phyloP scores from a whole-genome alignment of 164 flowering plant species.

The Aristolochia californica region DNA sequence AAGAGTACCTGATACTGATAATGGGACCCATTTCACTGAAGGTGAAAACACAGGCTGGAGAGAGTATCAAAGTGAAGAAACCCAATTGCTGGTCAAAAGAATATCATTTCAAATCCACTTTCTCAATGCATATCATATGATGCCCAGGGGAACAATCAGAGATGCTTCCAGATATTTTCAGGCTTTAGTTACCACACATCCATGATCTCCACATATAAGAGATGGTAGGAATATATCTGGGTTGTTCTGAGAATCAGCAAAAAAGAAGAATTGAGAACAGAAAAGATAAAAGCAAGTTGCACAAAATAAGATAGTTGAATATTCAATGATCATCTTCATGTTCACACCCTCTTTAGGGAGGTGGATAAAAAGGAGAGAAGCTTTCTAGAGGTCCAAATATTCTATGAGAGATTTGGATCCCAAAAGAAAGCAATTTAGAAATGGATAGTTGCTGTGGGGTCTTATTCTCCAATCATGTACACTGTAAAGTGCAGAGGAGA shows the following conservation, averaged over 20 bases:
- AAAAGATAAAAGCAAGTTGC: neutral
- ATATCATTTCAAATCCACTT: constrained; percentile 1
- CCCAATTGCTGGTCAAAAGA: constrained; percentile 3
- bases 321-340: constrained; percentile 4
- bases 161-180: too few species aligned
- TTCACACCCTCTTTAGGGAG: neutral
- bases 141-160: neutral
- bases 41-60: too few species aligned
- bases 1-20: too few species aligned
- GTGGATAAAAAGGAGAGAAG: constrained; percentile 2
- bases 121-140: constrained; percentile 2
- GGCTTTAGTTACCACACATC: neutral
- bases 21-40: too few species aligned
- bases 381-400: constrained; percentile 8
- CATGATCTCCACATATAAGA: neutral
- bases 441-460: constrained; percentile 3
- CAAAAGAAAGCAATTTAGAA: constrained; percentile 2
- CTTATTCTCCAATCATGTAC: constrained; percentile 9
- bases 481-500: constrained; percentile 4
- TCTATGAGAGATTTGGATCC: constrained; percentile 5
- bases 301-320: neutral
- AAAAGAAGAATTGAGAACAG: neutral
- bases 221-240: too few species aligned
- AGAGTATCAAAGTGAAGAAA: neutral
- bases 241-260: too few species aligned